These are phyloP conservation scores for Musa troglodytarum DNA, from an alignment of 176 grass and related monocot species.

Conservation along the genomic window DNA sequence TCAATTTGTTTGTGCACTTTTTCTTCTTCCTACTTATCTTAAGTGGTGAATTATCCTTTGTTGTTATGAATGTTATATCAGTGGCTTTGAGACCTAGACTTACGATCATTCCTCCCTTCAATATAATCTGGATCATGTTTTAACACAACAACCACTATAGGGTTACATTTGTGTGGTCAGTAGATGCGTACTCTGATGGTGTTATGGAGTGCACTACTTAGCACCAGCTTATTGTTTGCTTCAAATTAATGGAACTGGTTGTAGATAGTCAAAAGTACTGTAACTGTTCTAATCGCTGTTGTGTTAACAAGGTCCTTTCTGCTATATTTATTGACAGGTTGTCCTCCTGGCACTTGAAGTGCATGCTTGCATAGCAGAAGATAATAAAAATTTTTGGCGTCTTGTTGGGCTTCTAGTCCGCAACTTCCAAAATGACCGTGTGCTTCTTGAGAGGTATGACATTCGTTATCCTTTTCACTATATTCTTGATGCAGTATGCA, in stretches of 20 bases:
- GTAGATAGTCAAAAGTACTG: too few relatives aligned
- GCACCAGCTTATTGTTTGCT: neutral
- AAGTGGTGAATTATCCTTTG: too few relatives aligned
- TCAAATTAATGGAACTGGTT: neutral
- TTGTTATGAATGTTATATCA: neutral
- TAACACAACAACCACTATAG: neutral
- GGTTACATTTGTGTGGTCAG: neutral
- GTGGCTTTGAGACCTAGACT: neutral
- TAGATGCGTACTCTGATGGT: neutral
- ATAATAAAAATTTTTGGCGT: constrained; percentile 62
- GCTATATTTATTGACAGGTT: constrained; percentile 46
- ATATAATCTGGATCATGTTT: neutral
- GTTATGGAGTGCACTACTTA: neutral
- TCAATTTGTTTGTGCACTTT: too few relatives aligned
- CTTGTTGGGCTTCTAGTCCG: constrained; percentile 58
- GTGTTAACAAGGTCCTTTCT: neutral
- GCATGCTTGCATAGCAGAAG: constrained; percentile 83
- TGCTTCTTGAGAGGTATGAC: constrained; percentile 78
- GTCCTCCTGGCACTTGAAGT: constrained; percentile 90
- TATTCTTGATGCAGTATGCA: neutral
- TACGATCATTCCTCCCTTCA: neutral
- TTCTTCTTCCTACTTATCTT: too few relatives aligned
- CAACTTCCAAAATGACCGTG: constrained; percentile 62
- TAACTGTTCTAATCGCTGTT: neutral
- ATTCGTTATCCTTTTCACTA: constrained; percentile 8